These are phyloP conservation scores for Ceratocystis lukuohia DNA, from an alignment of 2,329 filamentous ascomycete species.

Conservation along the genomic window DNA sequence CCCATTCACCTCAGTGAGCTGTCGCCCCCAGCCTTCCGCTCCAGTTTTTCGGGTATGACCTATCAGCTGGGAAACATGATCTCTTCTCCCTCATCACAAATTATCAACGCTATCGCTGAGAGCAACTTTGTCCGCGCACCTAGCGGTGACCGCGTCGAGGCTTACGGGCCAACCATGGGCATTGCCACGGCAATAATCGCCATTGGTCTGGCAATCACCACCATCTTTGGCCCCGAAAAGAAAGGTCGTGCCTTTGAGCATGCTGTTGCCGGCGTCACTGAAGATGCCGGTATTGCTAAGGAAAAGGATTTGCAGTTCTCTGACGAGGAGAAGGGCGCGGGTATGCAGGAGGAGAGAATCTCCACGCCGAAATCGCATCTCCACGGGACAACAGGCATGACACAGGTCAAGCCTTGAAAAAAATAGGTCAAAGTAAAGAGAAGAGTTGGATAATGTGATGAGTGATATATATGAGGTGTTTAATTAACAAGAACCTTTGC, in stretches of 20 bases:
- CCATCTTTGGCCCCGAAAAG: constrained; percentile 60
- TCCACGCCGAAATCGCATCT: not conserved
- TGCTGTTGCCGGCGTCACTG: constrained; percentile 30
- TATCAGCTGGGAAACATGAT: constrained; percentile 71
- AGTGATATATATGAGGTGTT: not conserved
- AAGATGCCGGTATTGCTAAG: constrained; percentile 13
- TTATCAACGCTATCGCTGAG: constrained; percentile 63
- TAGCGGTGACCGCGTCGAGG: constrained; percentile 46
- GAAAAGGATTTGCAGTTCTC: constrained; percentile 18
- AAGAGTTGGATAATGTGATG: not conserved
- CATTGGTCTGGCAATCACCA: constrained; percentile 52
- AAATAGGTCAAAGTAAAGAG: not conserved
- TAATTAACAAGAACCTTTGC: not conserved
- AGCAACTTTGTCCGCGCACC: constrained; percentile 40
- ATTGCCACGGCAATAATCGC: constrained; percentile 66
- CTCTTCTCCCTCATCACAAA: constrained; percentile 56
- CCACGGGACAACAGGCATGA: not conserved
- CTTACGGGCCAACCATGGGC: constrained; percentile 64
- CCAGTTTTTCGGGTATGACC: constrained; percentile 58
- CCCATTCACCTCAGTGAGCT: constrained; percentile 69
- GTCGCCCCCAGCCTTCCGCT: constrained; percentile 57
- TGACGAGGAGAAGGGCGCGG: constrained; percentile 18
- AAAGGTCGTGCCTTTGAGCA: constrained; percentile 56
- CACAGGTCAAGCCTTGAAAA: not conserved
- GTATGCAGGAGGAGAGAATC: constrained; percentile 7